Evolutionary conservation across 805 yeast genomes (phyloP), one percentile per base, ranked within the genome.

Genomic region (Yarrowia alimentaria): DNA sequence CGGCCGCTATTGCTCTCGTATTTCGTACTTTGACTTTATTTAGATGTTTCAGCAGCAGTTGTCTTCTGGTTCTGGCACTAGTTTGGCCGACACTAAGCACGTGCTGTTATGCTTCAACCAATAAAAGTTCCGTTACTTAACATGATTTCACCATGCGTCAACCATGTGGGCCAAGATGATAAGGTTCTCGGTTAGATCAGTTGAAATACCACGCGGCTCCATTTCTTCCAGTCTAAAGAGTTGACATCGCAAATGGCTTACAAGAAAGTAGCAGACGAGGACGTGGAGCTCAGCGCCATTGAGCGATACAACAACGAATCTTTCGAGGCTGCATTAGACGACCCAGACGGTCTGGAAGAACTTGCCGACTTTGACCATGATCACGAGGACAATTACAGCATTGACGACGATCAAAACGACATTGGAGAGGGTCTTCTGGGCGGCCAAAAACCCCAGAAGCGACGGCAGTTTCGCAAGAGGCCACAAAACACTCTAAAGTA

Each of bases 111-210:
- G 10, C 47, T 37, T 37, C 25, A 28, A 19, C 47, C 47, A 40
- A 40, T 40, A 8, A 25, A 13, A 10, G 13, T 8, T 16, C 13
- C 25, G 32, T 19, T 40, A 19, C 19, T 40, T 26, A 26, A 14
- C 47, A 40, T 40, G 47, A 28, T 26, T 26, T 13, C 13, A 4
- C 10, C 3, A 13, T 40, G 47, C 47, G 18, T 17, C 33, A 11
- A 18, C 9, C 18, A 14, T 19, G 47, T 20, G 28, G 6, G n/a
- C 12, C 13, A 3, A n/a, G 11, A 11, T 40, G 47, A 40, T 40
- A 40, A 40, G 47, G 47, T 40, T 40, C 33, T 40, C 47, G 47
- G 47, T 40, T 40, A 40, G 33, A 40, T 40, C 47, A 28, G 45
- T 26, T 26, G 24, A 40, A 38, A 26, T 26, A 26, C 25, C 47